Base-by-base conservation (phyloP, 306 rosid genomes). In the Cicer yamashitae region DNA sequence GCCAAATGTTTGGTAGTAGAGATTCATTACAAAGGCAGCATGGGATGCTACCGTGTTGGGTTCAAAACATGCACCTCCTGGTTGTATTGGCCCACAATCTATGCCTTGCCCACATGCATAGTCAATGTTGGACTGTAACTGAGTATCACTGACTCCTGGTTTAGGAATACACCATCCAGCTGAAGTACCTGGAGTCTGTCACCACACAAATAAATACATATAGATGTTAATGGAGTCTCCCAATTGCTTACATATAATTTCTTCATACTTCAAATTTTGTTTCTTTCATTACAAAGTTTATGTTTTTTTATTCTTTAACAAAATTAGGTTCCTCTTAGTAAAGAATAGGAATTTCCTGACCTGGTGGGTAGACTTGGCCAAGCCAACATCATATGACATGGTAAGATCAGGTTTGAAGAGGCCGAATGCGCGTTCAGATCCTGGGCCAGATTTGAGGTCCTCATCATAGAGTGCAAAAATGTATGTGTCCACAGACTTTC, bases 1-100 rank as follows among this genome's bases (percentile, higher is more conserved):
- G 11, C 81, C 88, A 70, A 69, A 46, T 3, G 78, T 79, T 34
- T 94, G 99, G 78, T 84, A 94, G 74, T 94, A 94, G 47, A 89
- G 88, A 83, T 94, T 94, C 97, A 94, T 94, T 78, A 96, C 96
- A 82, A 76, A 94, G 65, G 99, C 83, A 58, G 97, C 91, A 67
- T 92, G 99, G 39, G 96, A 92, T 37, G 84, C 82, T 2, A 90
- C 7, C 1, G 91, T 90, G 86, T 91, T 86, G 8, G 97, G 97
- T 22, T 85, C 93, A 43, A 90, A 94, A 76, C 99, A 94, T 53
- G 88, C 87, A 0, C 99, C 99, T 22, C 99, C 97, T 0, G 92
- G 82, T 82, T 90, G 90, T 74, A 94, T 94, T 46, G 92, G 79
- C 3, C 96, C 56, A 11, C 99, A 94, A 79, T 94, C 96, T 60